Evolutionary conservation across 441 rosid genomes (phyloP).

Genomic region (Brassica hybrid): DNA sequence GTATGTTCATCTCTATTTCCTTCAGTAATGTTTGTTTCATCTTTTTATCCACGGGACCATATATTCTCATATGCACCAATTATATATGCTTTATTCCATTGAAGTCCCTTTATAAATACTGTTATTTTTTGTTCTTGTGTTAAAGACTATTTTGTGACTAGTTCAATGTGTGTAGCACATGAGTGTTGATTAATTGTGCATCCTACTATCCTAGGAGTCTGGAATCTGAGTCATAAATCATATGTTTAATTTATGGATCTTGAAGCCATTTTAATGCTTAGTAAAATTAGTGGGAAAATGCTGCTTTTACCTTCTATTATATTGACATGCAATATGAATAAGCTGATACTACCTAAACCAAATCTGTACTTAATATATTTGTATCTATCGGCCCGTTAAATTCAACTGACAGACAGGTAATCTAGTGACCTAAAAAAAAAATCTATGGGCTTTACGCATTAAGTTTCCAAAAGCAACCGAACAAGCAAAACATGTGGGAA

Average conservation of each 20-base stretch:
- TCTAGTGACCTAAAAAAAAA: background rate
- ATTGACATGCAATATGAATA: background rate
- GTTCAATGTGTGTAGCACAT: constrained; percentile 21
- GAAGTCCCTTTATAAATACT: constrained; percentile 1
- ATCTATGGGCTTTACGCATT: background rate
- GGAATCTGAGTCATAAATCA: constrained; percentile 33
- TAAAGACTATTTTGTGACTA: background rate
- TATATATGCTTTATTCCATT: background rate
- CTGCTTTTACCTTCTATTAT: background rate
- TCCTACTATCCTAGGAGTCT: background rate
- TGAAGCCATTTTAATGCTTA: background rate
- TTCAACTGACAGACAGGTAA: background rate
- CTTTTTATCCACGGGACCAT: constrained; percentile 21
- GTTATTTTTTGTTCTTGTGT: background rate
- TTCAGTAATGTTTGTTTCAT: constrained; percentile 23
- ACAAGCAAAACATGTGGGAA: constrained; percentile 4
- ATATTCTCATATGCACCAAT: background rate
- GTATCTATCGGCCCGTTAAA: background rate
- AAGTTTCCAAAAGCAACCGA: background rate
- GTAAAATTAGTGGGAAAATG: background rate
- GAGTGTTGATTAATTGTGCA: constrained; percentile 18
- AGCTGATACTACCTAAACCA: background rate
- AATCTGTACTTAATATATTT: background rate
- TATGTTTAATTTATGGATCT: constrained; percentile 4
- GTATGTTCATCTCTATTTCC: background rate